These are phyloP conservation scores for Boletellus emodensis DNA, from an alignment of 768 basidiomycete genomes.

Conservation along the genomic window DNA sequence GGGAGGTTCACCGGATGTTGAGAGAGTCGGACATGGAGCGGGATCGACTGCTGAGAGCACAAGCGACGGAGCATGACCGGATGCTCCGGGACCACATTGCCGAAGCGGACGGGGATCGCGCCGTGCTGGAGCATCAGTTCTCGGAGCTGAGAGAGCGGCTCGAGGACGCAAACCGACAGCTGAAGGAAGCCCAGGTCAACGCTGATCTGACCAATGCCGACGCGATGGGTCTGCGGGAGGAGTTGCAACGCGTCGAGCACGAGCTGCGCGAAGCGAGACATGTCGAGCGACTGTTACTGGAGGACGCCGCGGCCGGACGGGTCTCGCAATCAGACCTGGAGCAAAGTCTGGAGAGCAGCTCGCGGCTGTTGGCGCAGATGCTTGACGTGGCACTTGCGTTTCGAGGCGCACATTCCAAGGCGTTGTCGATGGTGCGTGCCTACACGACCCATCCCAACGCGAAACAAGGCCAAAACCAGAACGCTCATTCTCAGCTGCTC, in stretches of 20 bases:
- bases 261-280: conserved; percentile 66
- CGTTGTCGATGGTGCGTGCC: conserved; percentile 56
- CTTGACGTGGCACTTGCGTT: conserved; percentile 77
- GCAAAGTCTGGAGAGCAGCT: conserved; percentile 58
- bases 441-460: conserved; percentile 51
- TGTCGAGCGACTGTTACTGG: conserved; percentile 64
- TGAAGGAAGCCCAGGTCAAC: conserved; percentile 60
- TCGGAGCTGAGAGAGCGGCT: conserved; percentile 63
- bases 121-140: conserved; percentile 87
- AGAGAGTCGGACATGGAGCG: conserved; percentile 71
- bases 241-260: conserved; percentile 65
- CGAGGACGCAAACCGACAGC: conserved; percentile 56
- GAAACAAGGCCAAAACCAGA: conserved; percentile 39
- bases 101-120: conserved; percentile 91
- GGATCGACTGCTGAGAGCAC: conserved; percentile 67
- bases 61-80: conserved; percentile 65
- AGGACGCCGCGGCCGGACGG: conserved; percentile 68
- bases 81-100: conserved; percentile 82
- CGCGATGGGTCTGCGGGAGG: conserved; percentile 64
- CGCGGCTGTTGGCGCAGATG: conserved; percentile 75
- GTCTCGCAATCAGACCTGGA: conserved; percentile 67
- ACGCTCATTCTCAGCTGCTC: conserved; percentile 31
- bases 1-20: conserved; percentile 59
- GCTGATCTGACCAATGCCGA: conserved; percentile 65
- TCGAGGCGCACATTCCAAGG: conserved; percentile 72